These are phyloP conservation scores for Populus deltoides DNA, from an alignment of 345 rosid genomes.

Conservation along the genomic window DNA sequence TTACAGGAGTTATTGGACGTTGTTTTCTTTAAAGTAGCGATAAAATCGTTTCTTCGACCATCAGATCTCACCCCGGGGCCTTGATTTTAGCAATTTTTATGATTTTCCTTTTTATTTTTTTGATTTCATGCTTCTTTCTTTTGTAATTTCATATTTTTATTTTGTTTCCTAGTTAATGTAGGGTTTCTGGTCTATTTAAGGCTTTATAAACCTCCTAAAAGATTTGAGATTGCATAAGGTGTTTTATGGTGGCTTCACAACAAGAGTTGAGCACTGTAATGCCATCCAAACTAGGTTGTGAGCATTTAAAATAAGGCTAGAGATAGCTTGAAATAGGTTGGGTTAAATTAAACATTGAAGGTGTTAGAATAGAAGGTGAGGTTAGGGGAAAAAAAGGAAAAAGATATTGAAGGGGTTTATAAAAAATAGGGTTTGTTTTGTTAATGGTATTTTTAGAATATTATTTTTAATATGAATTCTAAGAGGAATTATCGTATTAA, in stretches of 20 bases:
- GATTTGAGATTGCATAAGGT: not conserved
- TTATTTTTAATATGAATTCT: not conserved
- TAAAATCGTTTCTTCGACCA: too few relatives aligned
- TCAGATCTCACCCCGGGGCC: too few relatives aligned
- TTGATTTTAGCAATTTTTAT: too few relatives aligned
- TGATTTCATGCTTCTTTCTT: too few relatives aligned
- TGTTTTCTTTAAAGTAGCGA: too few relatives aligned
- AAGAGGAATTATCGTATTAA: not conserved
- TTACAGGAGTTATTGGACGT: too few relatives aligned
- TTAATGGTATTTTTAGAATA: not conserved
- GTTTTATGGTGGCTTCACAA: not conserved
- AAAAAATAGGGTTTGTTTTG: not conserved
- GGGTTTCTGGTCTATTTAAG: too few relatives aligned
- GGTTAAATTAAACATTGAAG: not conserved
- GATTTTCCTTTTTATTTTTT: too few relatives aligned
- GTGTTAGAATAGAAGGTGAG: not conserved
- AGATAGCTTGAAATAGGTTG: not conserved
- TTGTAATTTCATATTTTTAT: too few relatives aligned
- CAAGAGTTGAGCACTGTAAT: not conserved
- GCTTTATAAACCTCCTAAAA: too few relatives aligned
- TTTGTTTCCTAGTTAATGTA: too few relatives aligned
- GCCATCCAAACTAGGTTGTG: not conserved
- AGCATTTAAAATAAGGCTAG: not conserved
- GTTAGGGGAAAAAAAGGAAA: rapidly evolving
- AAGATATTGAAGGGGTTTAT: not conserved